Base-by-base conservation (phyloP, 169 alveolate genomes). In the Plasmodium fragile region DNA sequence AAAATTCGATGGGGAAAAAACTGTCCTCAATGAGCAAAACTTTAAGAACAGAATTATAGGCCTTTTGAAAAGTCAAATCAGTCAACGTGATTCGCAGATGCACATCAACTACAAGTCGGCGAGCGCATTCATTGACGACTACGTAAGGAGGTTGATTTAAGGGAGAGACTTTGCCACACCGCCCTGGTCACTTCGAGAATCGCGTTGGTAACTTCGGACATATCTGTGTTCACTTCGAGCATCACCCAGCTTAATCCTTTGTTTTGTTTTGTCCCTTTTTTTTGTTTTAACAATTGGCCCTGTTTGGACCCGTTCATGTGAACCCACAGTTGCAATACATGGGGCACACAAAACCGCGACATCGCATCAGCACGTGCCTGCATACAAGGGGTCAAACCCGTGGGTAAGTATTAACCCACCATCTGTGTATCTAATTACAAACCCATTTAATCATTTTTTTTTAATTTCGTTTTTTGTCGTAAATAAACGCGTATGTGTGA, bases 21-120 rank as follows among this genome's bases (percentile, higher is more conserved):
- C 39, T 30, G 49, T 89, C 69, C 45, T 71, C 18, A 89, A 89
- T 28, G 71, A 89, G 28, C 94, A 89, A 49, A 89, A 89, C 81
- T 89, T 89, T 78, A 89, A 89, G 81, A 89, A 89, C 71, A 78
- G 94, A 89, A 89, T 89, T 77, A 89, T 89, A 10, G 94, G 94
- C 3, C 36, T 89, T 7, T 39, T 89, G 72, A 89, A 89, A 52
- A 49, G 71, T 7, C 43, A 89, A 39, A 16, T 89, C 25, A 89
- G 41, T 52, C 87, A 30, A 32, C 52, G 69, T 11, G 81, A 36
- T 18, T 30, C 65, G 10, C 71, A 22, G 45, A 13, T 78, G 34
- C 70, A 18, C 49, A 18, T 89, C n/a, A 78, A 89, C 72, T 89
- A 89, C 83, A 55, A 78, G 69, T 52, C 53, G 65, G 89, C 78